A percentile compares a stretch with the other conserved stretches of the same genome.
Conservation (phyloP, 2,329 filamentous ascomycete species). For the Chaetomium globosum region DNA sequence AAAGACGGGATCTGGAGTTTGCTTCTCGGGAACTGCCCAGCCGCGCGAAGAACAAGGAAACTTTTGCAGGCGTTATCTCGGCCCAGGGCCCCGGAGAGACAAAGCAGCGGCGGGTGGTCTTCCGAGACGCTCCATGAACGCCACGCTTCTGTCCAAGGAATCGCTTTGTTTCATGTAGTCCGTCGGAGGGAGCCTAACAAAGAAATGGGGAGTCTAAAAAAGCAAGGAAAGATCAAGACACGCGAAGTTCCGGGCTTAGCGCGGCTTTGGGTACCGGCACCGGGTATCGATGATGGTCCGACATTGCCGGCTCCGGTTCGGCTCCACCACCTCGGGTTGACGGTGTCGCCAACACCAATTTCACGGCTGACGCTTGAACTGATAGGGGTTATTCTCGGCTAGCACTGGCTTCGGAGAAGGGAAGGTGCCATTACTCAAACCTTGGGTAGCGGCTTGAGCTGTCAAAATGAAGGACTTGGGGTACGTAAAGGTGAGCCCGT, state of each 20-base stretch:
- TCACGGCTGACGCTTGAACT: not conserved
- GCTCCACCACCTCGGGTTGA: not conserved
- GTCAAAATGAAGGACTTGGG: not conserved
- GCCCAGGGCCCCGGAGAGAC: not conserved
- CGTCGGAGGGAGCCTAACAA: slow-evolving; percentile 7
- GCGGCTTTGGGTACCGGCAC: not conserved
- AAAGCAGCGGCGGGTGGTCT: not conserved
- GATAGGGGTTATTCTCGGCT: not conserved
- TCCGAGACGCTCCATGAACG: not conserved
- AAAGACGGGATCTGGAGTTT: too few relatives aligned
- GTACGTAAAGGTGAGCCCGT: not conserved
- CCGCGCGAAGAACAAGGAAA: too few relatives aligned
- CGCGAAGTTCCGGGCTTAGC: not conserved
- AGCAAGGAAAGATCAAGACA: not conserved
- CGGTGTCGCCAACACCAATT: not conserved
- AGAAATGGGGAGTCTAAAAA: not conserved
- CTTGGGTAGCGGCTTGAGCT: not conserved
- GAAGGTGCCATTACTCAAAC: not conserved
- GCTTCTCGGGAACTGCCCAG: too few relatives aligned
- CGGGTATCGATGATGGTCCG: not conserved
- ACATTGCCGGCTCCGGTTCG: not conserved
- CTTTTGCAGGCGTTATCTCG: too few relatives aligned
- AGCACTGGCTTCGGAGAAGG: not conserved
- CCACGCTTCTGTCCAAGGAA: not conserved
- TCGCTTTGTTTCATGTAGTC: not conserved